These are phyloP conservation scores for Vitis rupestris DNA, from an alignment of 164 flowering plant species.

Conservation along the genomic window DNA sequence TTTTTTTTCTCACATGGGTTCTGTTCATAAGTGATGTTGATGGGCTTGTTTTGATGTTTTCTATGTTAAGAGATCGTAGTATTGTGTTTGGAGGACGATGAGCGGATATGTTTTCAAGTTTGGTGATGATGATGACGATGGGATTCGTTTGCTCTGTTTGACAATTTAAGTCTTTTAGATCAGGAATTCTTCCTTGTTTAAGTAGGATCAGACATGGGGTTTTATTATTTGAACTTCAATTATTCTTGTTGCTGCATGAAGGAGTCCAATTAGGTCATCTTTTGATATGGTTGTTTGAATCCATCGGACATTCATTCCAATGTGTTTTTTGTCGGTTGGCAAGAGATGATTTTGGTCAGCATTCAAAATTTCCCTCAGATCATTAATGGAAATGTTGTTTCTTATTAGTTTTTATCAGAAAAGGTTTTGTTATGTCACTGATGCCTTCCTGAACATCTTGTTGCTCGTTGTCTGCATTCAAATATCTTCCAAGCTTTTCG, in stretches of 20 bases:
- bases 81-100: too few relatives aligned
- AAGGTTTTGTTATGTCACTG: too few relatives aligned
- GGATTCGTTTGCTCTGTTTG: not conserved
- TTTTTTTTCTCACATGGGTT: not conserved
- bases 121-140: not conserved
- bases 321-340: too few relatives aligned
- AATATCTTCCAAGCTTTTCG: too few relatives aligned
- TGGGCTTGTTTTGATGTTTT: slow-evolving; percentile 1
- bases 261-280: not conserved
- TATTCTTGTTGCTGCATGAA: not conserved
- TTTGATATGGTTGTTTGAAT: not conserved
- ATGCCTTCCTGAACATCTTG: too few relatives aligned
- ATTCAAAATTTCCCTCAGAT: not conserved
- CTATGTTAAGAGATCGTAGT: not conserved
- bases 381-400: not conserved
- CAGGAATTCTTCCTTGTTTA: too few relatives aligned
- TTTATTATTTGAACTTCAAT: not conserved
- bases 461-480: too few relatives aligned
- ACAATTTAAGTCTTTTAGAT: too few relatives aligned
- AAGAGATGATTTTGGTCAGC: not conserved
- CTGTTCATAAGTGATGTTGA: not conserved
- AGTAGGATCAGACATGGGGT: too few relatives aligned
- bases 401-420: too few relatives aligned
- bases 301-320: not conserved
- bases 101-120: not conserved